Base-by-base conservation (phyloP, 179 eudicot species). In the Actinidia arguta region DNA sequence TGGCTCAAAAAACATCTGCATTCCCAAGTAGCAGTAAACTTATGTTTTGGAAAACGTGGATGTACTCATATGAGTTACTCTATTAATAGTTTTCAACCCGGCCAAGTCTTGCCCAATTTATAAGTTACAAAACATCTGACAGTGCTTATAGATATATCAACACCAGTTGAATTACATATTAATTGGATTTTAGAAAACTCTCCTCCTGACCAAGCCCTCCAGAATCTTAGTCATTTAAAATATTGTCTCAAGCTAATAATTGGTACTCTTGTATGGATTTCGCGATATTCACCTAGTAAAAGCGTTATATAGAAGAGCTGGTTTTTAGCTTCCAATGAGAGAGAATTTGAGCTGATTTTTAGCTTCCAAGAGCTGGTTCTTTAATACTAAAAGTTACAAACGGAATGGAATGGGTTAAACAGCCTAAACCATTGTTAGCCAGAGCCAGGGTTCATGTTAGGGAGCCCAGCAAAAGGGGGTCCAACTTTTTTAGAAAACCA, bases 21-120 rank as follows among this genome's bases (percentile, higher is more conserved):
- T 66, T 66, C 44, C 70, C 70, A 66, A 66, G 70, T 66, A 20
- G 44, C 70, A 66, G 9, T 66, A 66, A 66, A 66, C 70, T 66
- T 3, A 20, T 66, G 44, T 66, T 66, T 31, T 66, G 70, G 70
- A 31, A 44, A 66, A 27, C 18, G 36, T 66, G 70, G 70, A 66
- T 66, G 27, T 66, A 66, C 70, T 66, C 70, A 14, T 13, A 44
- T 66, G 44, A 66, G 70, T 66, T 66, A 42, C 46, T 44, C 44
- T 5, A 1, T 66, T 27, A 14, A 66, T 66, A 27, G n/a, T 20
- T 66, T 66, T 66, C 70, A 25, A 31, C 4, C 20, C 44, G 46
- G 10, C 27, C 46, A 27, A 64, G 70, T 27, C 44, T 64, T 11
- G 20, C 70, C 31, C 44, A 27, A 64, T 13, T 27, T 27, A 3